Percentiles rank a stretch among this genome's conserved stretches.
Conservation (phyloP, 345 rosid species). For the Boechera retrofracta region DNA sequence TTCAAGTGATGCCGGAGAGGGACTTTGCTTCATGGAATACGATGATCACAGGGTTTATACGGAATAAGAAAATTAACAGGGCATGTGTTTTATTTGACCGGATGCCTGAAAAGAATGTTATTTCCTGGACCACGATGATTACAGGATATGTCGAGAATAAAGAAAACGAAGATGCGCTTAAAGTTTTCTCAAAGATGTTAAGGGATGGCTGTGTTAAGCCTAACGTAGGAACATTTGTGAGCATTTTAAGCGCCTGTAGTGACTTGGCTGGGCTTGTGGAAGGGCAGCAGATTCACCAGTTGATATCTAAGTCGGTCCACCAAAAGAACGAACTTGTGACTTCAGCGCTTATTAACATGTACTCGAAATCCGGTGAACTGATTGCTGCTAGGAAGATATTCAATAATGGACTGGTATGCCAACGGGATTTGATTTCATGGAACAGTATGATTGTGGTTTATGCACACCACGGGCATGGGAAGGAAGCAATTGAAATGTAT, state of each 20-base stretch:
- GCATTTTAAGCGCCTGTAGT: conserved; percentile 69
- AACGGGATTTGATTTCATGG: conserved; percentile 70
- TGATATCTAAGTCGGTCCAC: conserved; percentile 60
- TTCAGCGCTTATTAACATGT: conserved; percentile 78
- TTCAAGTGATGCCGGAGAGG: conserved; percentile 63
- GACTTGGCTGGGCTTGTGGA: conserved; percentile 68
- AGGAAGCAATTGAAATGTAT: conserved; percentile 62
- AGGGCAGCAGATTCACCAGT: conserved; percentile 77
- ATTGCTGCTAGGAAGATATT: conserved; percentile 59
- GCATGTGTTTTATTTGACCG: conserved; percentile 56
- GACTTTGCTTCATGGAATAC: conserved; percentile 78
- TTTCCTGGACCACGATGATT: conserved; percentile 81
- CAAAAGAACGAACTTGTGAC: conserved; percentile 53
- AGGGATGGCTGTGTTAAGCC: conserved; percentile 56
- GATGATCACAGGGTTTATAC: conserved; percentile 68
- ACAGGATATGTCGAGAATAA: conserved; percentile 59
- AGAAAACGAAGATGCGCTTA: conserved; percentile 65
- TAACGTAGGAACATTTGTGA: conserved; percentile 65
- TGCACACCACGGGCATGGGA: conserved; percentile 75
- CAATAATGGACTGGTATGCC: conserved; percentile 48
- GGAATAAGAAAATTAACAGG: conserved; percentile 52
- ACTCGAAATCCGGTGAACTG: conserved; percentile 72
- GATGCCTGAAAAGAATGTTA: conserved; percentile 70
- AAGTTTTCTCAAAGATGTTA: conserved; percentile 59
- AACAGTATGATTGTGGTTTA: conserved; percentile 76